Evolutionary conservation across 129 eudicot species (phyloP).

Genomic region (Pittosporum tobira): DNA sequence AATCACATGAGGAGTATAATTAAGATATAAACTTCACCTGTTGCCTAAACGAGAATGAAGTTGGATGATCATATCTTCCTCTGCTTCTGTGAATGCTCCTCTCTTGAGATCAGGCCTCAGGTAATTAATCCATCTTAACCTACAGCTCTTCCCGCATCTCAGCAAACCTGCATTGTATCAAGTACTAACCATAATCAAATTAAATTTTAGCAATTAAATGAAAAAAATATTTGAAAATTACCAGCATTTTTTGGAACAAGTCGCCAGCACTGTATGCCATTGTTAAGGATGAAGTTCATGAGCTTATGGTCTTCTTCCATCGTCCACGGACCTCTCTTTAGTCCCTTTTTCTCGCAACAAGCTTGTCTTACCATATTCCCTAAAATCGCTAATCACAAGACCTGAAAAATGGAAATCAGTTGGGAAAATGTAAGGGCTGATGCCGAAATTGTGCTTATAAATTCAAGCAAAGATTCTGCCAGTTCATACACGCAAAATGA

Average conservation of each 20-base stretch:
- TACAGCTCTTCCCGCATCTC: conserved; percentile 91
- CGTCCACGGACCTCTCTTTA: conserved; percentile 90
- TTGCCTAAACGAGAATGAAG: conserved; percentile 80
- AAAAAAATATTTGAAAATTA: not conserved
- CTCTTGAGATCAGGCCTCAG: conserved; percentile 78
- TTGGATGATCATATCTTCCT: conserved; percentile 73
- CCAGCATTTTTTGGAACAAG: conserved; percentile 84
- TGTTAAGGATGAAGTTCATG: conserved; percentile 67
- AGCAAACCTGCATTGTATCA: conserved; percentile 48
- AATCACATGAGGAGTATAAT: too few relatives aligned
- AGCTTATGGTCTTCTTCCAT: conserved; percentile 77
- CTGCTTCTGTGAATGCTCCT: conserved; percentile 63
- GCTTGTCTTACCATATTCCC: conserved; percentile 82
- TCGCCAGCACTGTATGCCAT: conserved; percentile 80
- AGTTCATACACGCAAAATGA: conserved; percentile 22
- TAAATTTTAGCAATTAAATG: too few relatives aligned
- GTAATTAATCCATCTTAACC: conserved; percentile 77
- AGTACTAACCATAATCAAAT: too few relatives aligned
- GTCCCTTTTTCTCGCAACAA: conserved; percentile 70
- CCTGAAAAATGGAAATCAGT: conserved; percentile 5
- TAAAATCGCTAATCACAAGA: too few relatives aligned
- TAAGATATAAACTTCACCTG: too few relatives aligned
- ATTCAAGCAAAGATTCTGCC: conserved; percentile 65
- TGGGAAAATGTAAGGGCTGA: conserved; percentile 7
- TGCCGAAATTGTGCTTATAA: conserved; percentile 15